phyloP scores from a whole-genome alignment of 2,329 filamentous ascomycete genomes.

The Colletotrichum theobromicola region DNA sequence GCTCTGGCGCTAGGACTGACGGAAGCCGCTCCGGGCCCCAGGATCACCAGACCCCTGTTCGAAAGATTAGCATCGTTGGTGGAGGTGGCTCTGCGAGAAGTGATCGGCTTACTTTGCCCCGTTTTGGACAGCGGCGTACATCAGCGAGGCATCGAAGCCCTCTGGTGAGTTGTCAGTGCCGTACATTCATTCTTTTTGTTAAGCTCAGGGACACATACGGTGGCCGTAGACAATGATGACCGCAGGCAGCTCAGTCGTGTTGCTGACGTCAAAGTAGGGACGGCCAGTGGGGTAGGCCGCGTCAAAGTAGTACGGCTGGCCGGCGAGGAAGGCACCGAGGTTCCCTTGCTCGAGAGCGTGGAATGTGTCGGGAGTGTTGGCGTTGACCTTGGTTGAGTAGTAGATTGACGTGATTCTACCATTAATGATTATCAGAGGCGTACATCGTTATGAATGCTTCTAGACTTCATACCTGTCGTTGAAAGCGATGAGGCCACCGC shows the following conservation, averaged over 20 bases:
- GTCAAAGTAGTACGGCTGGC: constrained; percentile 58
- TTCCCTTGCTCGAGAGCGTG: constrained; percentile 53
- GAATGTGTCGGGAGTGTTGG: constrained; percentile 60
- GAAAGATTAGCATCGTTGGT: neutral
- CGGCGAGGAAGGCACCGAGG: constrained; percentile 55
- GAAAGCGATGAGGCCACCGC: constrained; percentile 55
- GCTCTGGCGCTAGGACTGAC: constrained; percentile 29
- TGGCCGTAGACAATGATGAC: constrained; percentile 54
- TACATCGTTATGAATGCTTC: neutral
- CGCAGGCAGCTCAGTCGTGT: constrained; percentile 42
- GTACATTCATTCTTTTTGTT: neutral
- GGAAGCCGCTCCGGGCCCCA: constrained; percentile 34
- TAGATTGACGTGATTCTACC: constrained; percentile 50
- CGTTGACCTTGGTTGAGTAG: constrained; percentile 59
- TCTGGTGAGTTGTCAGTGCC: constrained; percentile 20
- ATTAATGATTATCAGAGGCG: neutral
- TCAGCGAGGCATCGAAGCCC: constrained; percentile 34
- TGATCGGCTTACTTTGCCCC: constrained; percentile 30
- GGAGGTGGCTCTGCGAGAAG: neutral
- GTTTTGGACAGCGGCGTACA: constrained; percentile 34
- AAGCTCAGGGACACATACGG: constrained; percentile 26
- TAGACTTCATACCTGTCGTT: constrained; percentile 41
- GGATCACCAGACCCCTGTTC: constrained; percentile 32
- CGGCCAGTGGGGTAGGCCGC: constrained; percentile 47
- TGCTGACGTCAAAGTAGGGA: constrained; percentile 37